Base-by-base conservation (phyloP, 2,329 filamentous ascomycete genomes). In the Stemphylium beticola region DNA sequence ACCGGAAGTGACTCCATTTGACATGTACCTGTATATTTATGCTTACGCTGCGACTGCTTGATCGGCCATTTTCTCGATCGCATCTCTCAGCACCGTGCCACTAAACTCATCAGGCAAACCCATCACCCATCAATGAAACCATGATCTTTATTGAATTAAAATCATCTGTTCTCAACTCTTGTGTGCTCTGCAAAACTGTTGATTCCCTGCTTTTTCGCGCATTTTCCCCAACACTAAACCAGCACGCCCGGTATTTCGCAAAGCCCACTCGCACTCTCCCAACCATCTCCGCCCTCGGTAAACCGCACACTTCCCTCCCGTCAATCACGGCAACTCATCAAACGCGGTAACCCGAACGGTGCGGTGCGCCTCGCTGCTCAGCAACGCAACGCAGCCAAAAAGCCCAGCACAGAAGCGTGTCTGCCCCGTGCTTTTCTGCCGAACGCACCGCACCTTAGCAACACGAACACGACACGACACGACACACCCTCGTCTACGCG, bases 41-140 rank as follows among this genome's bases (percentile, higher is more conserved):
- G 62, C 56, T 63, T 57, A 69, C 61, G 60, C 64, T 66, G 66
- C 66, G 70, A 70, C 62, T 60, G 69, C 70, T 73, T 67, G 71
- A 74, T 74, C 71, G 63, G 53, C 26, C 26, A 62, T 54, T 56
- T 54, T 29, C 54, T 54, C 61, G 71, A 69, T 75, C 71, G 66
- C 66, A 62, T 67, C 66, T 63, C 49, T 59, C 51, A 62, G 61
- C 60, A 64, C 58, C 39, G 53, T 53, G 55, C 53, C 60, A 62
- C 61, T 64, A 61, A 70, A 66, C 52, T 53, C 37, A 45, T 41
- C 48, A 69, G 64, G 60, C 61, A 60, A 65, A 65, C 46, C 53
- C n/a, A n/a, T n/a, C n/a, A n/a, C n/a, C n/a, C 56, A 62, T 57
- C 48, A 66, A 69, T 64, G 58, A 66, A 68, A 62, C 45, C 40